These are phyloP conservation scores for Epichloe glyceriae DNA, from an alignment of 2,329 filamentous ascomycete species.

Conservation along the genomic window DNA sequence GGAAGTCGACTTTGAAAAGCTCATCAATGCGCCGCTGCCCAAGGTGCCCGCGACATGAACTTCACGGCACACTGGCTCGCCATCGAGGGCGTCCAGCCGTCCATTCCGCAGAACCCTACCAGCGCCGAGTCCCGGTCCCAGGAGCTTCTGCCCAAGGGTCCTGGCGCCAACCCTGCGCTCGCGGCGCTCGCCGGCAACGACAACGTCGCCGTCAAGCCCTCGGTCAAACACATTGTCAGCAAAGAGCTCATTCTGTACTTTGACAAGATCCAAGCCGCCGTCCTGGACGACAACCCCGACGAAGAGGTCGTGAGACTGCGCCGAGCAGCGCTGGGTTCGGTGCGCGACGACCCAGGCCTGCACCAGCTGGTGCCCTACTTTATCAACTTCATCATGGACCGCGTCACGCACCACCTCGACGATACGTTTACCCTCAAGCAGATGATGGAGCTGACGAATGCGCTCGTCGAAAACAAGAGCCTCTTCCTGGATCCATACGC, in stretches of 20 bases:
- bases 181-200: constrained; percentile 73
- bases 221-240: constrained; percentile 90
- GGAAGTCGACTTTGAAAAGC: constrained; percentile 96
- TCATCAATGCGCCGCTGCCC: constrained; percentile 90
- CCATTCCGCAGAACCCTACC: constrained; percentile 92
- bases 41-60: constrained; percentile 83
- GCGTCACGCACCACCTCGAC: constrained; percentile 87
- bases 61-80: constrained; percentile 93
- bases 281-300: constrained; percentile 79
- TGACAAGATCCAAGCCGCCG: constrained; percentile 80
- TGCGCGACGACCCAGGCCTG: constrained; percentile 79
- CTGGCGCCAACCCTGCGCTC: constrained; percentile 73
- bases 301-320: constrained; percentile 61
- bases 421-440: constrained; percentile 79
- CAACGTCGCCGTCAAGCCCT: constrained; percentile 70
- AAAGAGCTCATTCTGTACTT: constrained; percentile 96
- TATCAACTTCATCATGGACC: constrained; percentile 87
- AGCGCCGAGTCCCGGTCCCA: constrained; percentile 70
- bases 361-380: constrained; percentile 97
- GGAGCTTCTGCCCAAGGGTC: constrained; percentile 80
- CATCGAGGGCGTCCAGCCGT: constrained; percentile 92
- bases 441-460: constrained; percentile 82
- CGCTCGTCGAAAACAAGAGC: constrained; percentile 69
- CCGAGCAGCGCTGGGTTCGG: constrained; percentile 70
- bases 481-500: constrained; percentile 57